A percentile compares a stretch with the other conserved stretches of the same genome.
phyloP scores from a whole-genome alignment of 495 filamentous ascomycete genomes.

The Bathelium albidoporum region DNA sequence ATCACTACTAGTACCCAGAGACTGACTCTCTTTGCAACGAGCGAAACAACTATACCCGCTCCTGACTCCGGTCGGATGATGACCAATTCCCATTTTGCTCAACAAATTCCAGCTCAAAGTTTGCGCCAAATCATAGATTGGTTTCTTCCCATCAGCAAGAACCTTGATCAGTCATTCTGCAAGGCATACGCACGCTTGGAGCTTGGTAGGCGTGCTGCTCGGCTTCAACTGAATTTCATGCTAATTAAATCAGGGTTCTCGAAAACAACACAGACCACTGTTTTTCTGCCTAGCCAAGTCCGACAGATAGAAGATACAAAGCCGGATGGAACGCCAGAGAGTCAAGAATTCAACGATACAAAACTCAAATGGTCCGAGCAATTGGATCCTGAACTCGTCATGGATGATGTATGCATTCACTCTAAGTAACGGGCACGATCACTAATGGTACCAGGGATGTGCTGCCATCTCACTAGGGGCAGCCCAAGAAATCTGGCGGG shows the following conservation, averaged over 20 bases:
- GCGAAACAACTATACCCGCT: conserved; percentile 3
- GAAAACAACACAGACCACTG: conserved; percentile 16
- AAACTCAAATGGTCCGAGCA: conserved; percentile 11
- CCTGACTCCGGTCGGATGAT: conserved; percentile 10
- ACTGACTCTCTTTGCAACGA: conserved; percentile 20
- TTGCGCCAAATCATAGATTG: conserved; percentile 20
- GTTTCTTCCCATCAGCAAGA: conserved; percentile 25
- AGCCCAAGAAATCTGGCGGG: conserved; percentile 15
- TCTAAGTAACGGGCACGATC: conserved; percentile 2
- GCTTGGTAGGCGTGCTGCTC: conserved; percentile 7
- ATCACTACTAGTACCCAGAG: conserved; percentile 6
- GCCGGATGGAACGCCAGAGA: conserved; percentile 22
- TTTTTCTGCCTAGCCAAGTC: conserved; percentile 23
- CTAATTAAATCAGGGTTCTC: conserved; percentile 17
- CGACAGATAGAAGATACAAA: conserved; percentile 14
- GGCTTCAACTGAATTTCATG: background rate
- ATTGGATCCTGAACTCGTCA: background rate
- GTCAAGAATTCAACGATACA: conserved; percentile 21
- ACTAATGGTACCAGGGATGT: conserved; percentile 22
- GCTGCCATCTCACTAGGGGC: conserved; percentile 22
- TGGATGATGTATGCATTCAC: background rate
- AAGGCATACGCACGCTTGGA: conserved; percentile 31
- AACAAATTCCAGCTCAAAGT: background rate
- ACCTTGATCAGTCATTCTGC: conserved; percentile 22
- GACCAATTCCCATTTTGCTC: background rate